Evolutionary conservation across 1,284 basidiomycete species (phyloP).

Genomic region (Boletellus dicymbophilus): DNA sequence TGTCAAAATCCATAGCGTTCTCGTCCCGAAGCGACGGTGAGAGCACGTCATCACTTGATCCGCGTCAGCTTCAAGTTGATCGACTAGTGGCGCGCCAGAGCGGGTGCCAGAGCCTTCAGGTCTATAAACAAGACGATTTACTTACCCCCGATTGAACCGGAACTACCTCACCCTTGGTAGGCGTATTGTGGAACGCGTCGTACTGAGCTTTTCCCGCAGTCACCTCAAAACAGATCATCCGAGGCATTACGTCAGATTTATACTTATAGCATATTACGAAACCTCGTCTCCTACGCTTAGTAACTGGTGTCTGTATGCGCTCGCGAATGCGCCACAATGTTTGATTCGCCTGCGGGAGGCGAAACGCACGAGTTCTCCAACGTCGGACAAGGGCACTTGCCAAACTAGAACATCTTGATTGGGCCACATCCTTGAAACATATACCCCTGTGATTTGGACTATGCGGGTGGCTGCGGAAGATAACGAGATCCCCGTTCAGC

Average conservation of each 20-base stretch:
- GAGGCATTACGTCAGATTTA: conserved; percentile 79
- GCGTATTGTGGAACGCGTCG: neutral
- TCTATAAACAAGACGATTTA: conserved; percentile 5
- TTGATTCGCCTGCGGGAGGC: conserved; percentile 64
- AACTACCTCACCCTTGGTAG: conserved; percentile 23
- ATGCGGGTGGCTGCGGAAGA: conserved; percentile 60
- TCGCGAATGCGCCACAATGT: conserved; percentile 51
- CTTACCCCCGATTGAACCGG: conserved; percentile 11
- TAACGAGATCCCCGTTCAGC: conserved; percentile 59
- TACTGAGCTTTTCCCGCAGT: conserved; percentile 35
- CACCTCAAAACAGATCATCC: conserved; percentile 55
- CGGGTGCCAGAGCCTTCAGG: conserved; percentile 25
- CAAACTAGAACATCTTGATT: conserved; percentile 40
- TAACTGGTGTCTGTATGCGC: conserved; percentile 75
- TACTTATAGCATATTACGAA: conserved; percentile 71
- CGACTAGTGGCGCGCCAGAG: conserved; percentile 41
- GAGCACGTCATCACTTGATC: conserved; percentile 50
- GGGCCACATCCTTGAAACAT: conserved; percentile 59
- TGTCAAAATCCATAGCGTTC: conserved; percentile 30
- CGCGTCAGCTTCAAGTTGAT: conserved; percentile 60
- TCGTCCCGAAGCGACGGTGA: conserved; percentile 43
- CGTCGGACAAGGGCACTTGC: conserved; percentile 28
- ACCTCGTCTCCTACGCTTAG: conserved; percentile 62
- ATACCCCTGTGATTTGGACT: conserved; percentile 65
- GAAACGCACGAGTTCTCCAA: conserved; percentile 32